Evolutionary conservation across 805 yeast species (phyloP).

Genomic region (Peterozyma xylosa): DNA sequence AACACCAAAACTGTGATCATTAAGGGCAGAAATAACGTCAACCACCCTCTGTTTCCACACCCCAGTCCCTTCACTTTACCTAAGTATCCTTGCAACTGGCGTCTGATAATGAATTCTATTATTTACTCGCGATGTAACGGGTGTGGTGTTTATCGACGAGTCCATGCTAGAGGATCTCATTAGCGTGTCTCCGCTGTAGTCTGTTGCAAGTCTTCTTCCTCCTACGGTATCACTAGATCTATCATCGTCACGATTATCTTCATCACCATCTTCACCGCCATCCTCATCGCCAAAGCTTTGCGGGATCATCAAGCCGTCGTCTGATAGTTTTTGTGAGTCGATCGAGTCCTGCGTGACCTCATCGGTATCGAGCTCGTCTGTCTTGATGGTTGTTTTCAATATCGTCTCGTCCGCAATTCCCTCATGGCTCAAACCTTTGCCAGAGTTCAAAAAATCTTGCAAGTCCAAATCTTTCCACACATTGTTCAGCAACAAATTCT

Average conservation of each 20-base stretch:
- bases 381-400: constrained; percentile 1
- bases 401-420: constrained; percentile 4
- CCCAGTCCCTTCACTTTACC: neutral
- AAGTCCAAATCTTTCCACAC: constrained; percentile 7
- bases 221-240: neutral
- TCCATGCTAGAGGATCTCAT: neutral
- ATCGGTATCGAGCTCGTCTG: neutral
- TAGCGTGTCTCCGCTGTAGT: constrained; percentile 5
- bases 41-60: no score
- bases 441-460: constrained; percentile 2
- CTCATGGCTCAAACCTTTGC: neutral
- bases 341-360: neutral
- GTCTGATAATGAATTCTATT: constrained; percentile 6
- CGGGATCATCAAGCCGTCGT: no score
- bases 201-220: neutral
- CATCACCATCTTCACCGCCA: neutral
- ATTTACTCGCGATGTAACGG: constrained; percentile 3
- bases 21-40: no score
- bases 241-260: neutral
- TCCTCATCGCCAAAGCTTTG: neutral
- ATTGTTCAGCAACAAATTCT: constrained; percentile 2
- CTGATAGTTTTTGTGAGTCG: no score
- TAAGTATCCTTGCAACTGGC: constrained; percentile 4
- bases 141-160: constrained; percentile 1
- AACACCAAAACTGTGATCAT: no score